These are phyloP conservation scores for Pueraria montana DNA, from an alignment of 306 rosid genomes.

Conservation along the genomic window DNA sequence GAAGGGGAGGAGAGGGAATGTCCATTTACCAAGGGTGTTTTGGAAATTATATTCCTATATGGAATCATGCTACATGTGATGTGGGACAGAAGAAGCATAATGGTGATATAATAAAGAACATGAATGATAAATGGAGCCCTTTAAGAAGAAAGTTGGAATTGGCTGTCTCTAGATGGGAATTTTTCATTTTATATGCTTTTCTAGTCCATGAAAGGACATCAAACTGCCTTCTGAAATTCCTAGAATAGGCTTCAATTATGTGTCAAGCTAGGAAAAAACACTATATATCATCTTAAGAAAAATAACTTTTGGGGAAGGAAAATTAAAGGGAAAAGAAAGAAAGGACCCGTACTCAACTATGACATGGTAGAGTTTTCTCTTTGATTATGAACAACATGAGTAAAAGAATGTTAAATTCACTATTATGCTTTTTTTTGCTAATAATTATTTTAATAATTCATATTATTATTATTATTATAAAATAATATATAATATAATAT, in stretches of 20 bases:
- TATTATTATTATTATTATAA: too few relatives aligned
- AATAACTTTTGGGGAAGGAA: constrained; percentile 1
- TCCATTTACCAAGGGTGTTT: constrained; percentile 14
- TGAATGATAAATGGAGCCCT: constrained; percentile 30
- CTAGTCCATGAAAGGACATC: constrained; percentile 36
- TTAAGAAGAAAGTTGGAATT: constrained; percentile 45
- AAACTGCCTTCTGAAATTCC: constrained; percentile 46
- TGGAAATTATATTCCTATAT: constrained; percentile 17
- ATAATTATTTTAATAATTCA: too few relatives aligned
- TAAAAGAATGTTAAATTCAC: too few relatives aligned
- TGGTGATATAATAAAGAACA: constrained; percentile 34
- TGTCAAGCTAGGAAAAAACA: neutral
- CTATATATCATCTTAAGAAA: neutral
- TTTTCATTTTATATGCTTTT: constrained; percentile 48
- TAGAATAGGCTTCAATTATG: constrained; percentile 48
- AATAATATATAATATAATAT: too few relatives aligned
- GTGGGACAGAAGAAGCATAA: constrained; percentile 47
- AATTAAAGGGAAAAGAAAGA: neutral
- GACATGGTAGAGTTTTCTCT: constrained; percentile 24
- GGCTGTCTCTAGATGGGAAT: constrained; percentile 34
- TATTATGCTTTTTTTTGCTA: too few relatives aligned
- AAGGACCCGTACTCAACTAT: constrained; percentile 5
- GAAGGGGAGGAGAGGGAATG: neutral
- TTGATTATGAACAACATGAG: constrained; percentile 43
- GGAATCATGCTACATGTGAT: constrained; percentile 22